Base-by-base conservation (phyloP, 108 stramenopile species). In the Cyclostephanos invisitatus region DNA sequence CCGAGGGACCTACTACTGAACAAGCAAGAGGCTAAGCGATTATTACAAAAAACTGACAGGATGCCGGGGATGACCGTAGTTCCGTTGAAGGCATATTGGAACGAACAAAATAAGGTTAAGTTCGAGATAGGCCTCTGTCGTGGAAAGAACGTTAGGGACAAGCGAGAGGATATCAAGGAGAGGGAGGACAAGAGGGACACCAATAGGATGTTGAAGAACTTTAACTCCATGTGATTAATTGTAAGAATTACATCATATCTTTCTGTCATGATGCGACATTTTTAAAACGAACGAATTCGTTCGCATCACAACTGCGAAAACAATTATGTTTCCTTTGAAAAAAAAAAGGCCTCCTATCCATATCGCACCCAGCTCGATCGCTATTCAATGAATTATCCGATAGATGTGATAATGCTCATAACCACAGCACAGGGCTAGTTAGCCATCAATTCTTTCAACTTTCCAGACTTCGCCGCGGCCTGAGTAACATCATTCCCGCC, bases 71-170 rank as follows among this genome's bases (percentile, higher is more conserved):
- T 75, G 80, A 81, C 74, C 5, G 76, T 76, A 12, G 80, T 81
- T 0, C 74, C 80, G 0, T 77, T 96, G n/a, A 89, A 87, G 75
- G 88, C 91, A 5, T 96, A 92, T 75, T 96, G 92, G 82, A 92
- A 88, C 71, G 90, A 96, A 21, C 68, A 89, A 54, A 90, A 90
- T 61, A 80, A 75, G 59, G 68, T 96, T 56, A 93, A 96, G 72
- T 57, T 96, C 56, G 85, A 91, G 70, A 89, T 96, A 50, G 95
- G 81, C 9, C 80, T 96, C 10, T 88, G 86, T 51, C 77, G 82
- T 24, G 95, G 95, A 18, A 96, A 96, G 72, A 92, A 93, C 69
- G 70, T 89, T 15, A 71, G 91, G 38, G 95, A 96, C 61, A 96
- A 96, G 68, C 59, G 95, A 64, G 81, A 84, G 28, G 86, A 81